These are phyloP conservation scores for Boletus austroedulis DNA, from an alignment of 1,284 basidiomycete species.

Conservation along the genomic window DNA sequence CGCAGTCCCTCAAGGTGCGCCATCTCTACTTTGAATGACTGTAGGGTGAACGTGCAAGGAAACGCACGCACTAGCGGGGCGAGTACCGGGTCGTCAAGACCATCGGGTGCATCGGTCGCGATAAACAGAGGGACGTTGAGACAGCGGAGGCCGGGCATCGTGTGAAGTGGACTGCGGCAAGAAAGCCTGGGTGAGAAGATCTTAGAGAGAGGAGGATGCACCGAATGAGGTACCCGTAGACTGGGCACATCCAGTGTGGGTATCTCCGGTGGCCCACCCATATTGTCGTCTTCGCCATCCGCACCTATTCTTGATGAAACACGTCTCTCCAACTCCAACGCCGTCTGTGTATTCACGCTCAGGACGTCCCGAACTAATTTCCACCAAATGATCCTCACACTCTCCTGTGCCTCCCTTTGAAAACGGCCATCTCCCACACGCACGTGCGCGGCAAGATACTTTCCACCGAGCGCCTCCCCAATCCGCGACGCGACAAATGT, in stretches of 20 bases:
- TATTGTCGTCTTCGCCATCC: neutral
- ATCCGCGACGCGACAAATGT: slow-evolving; percentile 43
- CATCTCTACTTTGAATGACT: slow-evolving; percentile 49
- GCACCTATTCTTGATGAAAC: neutral
- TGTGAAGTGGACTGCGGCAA: slow-evolving; percentile 41
- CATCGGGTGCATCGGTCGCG: slow-evolving; percentile 61
- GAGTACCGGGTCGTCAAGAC: slow-evolving; percentile 46
- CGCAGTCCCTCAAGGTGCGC: slow-evolving; percentile 40
- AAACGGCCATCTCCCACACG: slow-evolving; percentile 68
- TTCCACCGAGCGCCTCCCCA: slow-evolving; percentile 43
- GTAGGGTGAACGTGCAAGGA: slow-evolving; percentile 66
- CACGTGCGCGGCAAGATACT: slow-evolving; percentile 63
- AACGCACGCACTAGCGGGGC: slow-evolving; percentile 54
- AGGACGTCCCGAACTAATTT: slow-evolving; percentile 48
- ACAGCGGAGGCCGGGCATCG: slow-evolving; percentile 30
- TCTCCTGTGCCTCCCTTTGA: slow-evolving; percentile 40
- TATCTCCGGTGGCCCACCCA: slow-evolving; percentile 22
- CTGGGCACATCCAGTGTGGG: slow-evolving; percentile 21
- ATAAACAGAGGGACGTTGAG: slow-evolving; percentile 68
- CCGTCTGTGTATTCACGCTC: slow-evolving; percentile 39
- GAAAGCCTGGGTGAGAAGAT: slow-evolving; percentile 20
- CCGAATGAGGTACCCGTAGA: slow-evolving; percentile 20
- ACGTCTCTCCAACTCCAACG: slow-evolving; percentile 40
- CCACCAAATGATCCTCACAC: slow-evolving; percentile 54
- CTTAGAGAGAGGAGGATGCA: slow-evolving; percentile 20